Evolutionary conservation across 116 monocot genomes (phyloP).

Genomic region (Papilionanthe hybrid): DNA sequence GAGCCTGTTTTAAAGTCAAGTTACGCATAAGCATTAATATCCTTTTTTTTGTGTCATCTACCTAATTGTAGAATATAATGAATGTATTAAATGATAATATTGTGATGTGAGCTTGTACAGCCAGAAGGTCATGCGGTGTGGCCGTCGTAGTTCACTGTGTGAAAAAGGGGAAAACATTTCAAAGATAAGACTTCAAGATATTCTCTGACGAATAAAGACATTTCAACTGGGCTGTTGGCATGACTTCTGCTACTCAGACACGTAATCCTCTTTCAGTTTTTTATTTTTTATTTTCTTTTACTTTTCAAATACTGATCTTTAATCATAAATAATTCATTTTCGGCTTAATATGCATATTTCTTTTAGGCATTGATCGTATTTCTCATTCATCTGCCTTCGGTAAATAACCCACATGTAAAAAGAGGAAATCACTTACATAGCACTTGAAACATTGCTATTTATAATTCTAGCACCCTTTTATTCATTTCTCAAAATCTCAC

Average conservation of each 20-base stretch:
- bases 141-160: slow-evolving; percentile 64
- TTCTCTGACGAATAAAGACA: slow-evolving; percentile 68
- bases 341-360: no score
- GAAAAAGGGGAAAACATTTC: slow-evolving; percentile 70
- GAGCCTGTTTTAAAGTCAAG: no score
- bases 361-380: background rate
- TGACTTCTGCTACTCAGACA: slow-evolving; percentile 83
- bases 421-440: no score
- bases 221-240: slow-evolving; percentile 80
- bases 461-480: no score
- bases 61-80: background rate
- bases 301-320: background rate
- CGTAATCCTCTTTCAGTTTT: background rate
- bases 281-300: background rate
- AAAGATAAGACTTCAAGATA: slow-evolving; percentile 83
- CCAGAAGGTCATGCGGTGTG: slow-evolving; percentile 70
- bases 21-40: no score
- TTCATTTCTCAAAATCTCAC: no score
- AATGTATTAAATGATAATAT: background rate
- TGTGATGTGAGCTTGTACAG: background rate
- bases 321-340: background rate
- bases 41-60: no score
- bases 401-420: background rate
- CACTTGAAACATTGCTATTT: no score
- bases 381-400: background rate